Evolutionary conservation across 73 alveolate genomes (phyloP), one percentile per base, ranked within the genome.

Genomic region (Blepharisma stoltei): DNA sequence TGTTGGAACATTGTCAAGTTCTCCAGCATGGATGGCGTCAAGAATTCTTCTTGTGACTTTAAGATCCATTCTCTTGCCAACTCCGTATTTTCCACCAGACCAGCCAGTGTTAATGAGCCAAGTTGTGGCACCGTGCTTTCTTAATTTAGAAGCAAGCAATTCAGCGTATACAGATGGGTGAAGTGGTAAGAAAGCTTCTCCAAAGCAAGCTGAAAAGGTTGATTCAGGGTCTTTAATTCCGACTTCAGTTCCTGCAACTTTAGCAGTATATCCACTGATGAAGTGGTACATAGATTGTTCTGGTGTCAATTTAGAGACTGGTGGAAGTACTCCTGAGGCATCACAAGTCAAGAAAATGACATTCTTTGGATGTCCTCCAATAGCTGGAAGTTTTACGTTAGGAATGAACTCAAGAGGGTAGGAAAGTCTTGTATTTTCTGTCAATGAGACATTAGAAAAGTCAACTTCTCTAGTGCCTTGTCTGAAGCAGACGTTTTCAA

Each of bases 61-160:
- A 54, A 95, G 91, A 53, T 86, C 70, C 95, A 91, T 95, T 85
- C 98, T 80, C 79, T 92, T 86, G 65, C 99, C 99, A 4, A 80
- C 85, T 47, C 99, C 98, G 81, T 83, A 91, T 54, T 93, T 89
- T 21, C 99, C 98, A 25, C 98, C 98, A n/a, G 93, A 77, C 99
- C 99, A 95, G 78, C 99, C 98, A 67, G 98, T 95, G 93, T 95
- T 95, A 70, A 95, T 81, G 68, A 95, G 87, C 98, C 99, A 95
- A 49, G 89, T 92, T 45, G 86, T 80, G 25, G 94, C 89, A 14
- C 82, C 78, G 89, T 93, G 97, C 82, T 91, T 67, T 76, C 82
- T 91, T 81, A 93, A 84, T 88, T 85, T 91, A n/a, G 81, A 93
- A 21, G 98, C 97, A 27, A 95, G 91, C 97, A 95, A 87, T 77